Evolutionary conservation across 352 stramenopile genomes (phyloP), one percentile per base, ranked within the genome.

Genomic region (Pythium brachiatum): DNA sequence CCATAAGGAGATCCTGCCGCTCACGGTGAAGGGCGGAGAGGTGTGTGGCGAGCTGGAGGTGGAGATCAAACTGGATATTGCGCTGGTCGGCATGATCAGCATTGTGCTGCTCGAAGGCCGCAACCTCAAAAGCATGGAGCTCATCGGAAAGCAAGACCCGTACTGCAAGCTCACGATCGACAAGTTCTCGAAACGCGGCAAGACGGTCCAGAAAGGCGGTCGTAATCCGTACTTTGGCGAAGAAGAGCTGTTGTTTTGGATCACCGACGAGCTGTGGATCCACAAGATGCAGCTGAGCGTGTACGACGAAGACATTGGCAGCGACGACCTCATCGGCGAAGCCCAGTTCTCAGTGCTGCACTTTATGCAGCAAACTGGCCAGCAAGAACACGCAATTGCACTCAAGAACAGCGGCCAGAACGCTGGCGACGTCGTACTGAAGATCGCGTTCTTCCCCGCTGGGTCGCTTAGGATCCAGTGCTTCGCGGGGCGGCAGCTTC

Each of bases 201-300:
- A 89, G 63, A 92, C 83, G 0, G 50, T 89, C 23, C 62, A 79
- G 16, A 89, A 89, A 62, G 85, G 92, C 1, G 92, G 94, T 5
- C 87, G 78, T 1, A 90, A 97, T 18, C 94, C 92, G 3, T 96
- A 96, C 44, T 98, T 98, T 73, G 75, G 79, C 7, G 90, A 97
- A 57, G 93, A 98, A 64, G 79, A 98, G 47, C 52, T 98, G 16
- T 74, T 94, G 6, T 90, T 98, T 44, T 97, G 90, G 89, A 84
- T 98, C 62, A 88, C 88, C 7, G 77, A 89, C n/a, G 82, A 94
- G n/a, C 73, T 92, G 16, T 98, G 91, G 92, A 82, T 81, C 11
- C 63, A 96, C 46, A 74, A 83, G 52, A 83, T 97, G 66, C 58
- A 73, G 23, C 62, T 97, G 1, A 82, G 77, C 26, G 70, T 89